phyloP scores from a whole-genome alignment of 129 eudicot genomes.

The Artemisia annua region DNA sequence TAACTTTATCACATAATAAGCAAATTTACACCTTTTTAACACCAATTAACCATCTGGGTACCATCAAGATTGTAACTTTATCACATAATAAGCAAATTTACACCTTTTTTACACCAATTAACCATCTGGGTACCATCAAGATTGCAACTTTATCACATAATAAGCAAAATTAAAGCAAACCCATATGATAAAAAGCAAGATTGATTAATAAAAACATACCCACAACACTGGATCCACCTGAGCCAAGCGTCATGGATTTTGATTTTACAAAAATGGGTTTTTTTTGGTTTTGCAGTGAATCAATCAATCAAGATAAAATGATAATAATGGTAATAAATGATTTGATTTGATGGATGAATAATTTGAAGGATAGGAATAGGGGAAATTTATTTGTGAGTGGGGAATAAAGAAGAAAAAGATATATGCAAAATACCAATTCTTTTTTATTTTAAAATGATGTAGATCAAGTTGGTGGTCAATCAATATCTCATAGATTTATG shows the following conservation, averaged over 20 bases:
- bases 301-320: not conserved
- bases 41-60: too few species aligned
- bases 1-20: not conserved
- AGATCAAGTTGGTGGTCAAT: too few species aligned
- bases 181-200: conserved; percentile 7
- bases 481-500: too few species aligned
- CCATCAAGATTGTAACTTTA: too few species aligned
- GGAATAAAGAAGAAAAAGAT: conserved; percentile 14
- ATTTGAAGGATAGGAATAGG: conserved; percentile 3
- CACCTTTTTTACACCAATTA: not conserved
- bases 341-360: conserved; percentile 29
- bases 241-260: conserved; percentile 77
- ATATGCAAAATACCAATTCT: not conserved
- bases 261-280: not conserved
- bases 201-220: conserved; percentile 36
- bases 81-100: not conserved
- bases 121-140: not conserved
- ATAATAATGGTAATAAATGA: conserved; percentile 10
- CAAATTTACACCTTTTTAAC: too few species aligned
- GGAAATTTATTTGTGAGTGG: conserved; percentile 18
- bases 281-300: not conserved
- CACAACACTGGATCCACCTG: conserved; percentile 87
- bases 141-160: not conserved
- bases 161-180: conserved; percentile 1
- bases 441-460: too few species aligned